Evolutionary conservation across 768 basidiomycete species (phyloP), one percentile per base, ranked within the genome.

Genomic region (Russula foetens): DNA sequence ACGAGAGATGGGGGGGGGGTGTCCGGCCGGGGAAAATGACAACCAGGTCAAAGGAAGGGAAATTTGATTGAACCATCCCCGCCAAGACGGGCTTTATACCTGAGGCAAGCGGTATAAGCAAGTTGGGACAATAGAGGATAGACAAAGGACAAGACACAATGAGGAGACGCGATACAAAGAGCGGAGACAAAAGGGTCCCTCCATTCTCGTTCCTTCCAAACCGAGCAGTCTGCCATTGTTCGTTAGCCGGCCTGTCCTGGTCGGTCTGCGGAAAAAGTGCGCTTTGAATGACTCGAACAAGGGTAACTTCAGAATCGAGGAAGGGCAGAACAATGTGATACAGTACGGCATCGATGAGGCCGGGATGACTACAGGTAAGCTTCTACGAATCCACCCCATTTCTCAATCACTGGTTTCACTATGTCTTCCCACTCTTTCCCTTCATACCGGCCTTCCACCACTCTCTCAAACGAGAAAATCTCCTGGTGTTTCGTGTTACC

Each of bases 361-460:
- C n/a, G n/a, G n/a, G n/a, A n/a, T 35, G 35, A 35, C 57, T 43
- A 71, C 14, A 72, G 51, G 63, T 71, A 75, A 0, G 64, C 67
- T 54, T 70, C 69, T n/a, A 81, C 75, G 60, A 88, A 92, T 28
- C 62, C 74, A 2, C 86, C 90, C 90, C 90, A 92, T 53, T 82
- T 82, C 69, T 88, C 82, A 53, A 92, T 81, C 6, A 91, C 82
- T 44, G 87, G 87, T 63, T 81, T 83, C 41, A 92, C 86, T 31
- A 92, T 77, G 14, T 71, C 62, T 55, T 90, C 85, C 85, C 86
- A 92, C 71, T 92, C 91, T 63, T 76, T 81, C 7, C 83, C 84
- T 60, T 80, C 76, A 66, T 83, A 80, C 33, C 59, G 69, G 0
- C 87, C 88, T 9, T 68, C 71, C 41, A 69, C 73, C 53, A 83